These are phyloP conservation scores for Solanum ossicruentum DNA, from an alignment of 257 asterid genomes.

Conservation along the genomic window DNA sequence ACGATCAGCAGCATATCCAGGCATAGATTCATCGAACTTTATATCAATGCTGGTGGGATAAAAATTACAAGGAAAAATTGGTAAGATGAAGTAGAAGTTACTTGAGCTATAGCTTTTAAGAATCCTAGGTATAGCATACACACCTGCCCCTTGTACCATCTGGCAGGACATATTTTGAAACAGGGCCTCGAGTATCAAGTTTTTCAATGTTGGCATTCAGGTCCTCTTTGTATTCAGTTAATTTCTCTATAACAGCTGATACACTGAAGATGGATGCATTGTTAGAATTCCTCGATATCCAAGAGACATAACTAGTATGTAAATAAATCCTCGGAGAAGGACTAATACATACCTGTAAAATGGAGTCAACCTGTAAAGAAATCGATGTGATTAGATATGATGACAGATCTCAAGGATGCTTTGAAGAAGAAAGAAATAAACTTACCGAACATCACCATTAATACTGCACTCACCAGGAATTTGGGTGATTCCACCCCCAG, in stretches of 20 bases:
- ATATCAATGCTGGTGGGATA: constrained; percentile 35
- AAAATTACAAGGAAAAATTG: not conserved
- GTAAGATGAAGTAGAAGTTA: not conserved
- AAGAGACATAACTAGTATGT: not conserved
- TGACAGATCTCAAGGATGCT: not conserved
- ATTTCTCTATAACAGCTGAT: constrained; percentile 52
- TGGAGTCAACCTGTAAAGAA: constrained; percentile 78
- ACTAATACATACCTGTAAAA: constrained; percentile 54
- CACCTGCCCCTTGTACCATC: constrained; percentile 94
- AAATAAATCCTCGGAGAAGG: not conserved
- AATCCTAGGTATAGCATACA: not conserved
- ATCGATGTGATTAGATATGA: constrained; percentile 13
- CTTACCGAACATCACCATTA: constrained; percentile 86
- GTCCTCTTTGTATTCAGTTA: constrained; percentile 59
- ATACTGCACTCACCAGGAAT: constrained; percentile 84
- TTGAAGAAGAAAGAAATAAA: not conserved
- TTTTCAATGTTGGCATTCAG: constrained; percentile 71
- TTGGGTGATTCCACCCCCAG: constrained; percentile 95
- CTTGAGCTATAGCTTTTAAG: not conserved
- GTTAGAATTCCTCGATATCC: not conserved
- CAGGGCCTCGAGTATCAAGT: constrained; percentile 65
- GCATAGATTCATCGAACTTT: constrained; percentile 51
- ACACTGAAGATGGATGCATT: constrained; percentile 36
- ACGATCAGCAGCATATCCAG: constrained; percentile 88
- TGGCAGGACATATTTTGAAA: constrained; percentile 71